Base-by-base conservation (phyloP, 305 asterid species). In the Ajuga reptans region DNA sequence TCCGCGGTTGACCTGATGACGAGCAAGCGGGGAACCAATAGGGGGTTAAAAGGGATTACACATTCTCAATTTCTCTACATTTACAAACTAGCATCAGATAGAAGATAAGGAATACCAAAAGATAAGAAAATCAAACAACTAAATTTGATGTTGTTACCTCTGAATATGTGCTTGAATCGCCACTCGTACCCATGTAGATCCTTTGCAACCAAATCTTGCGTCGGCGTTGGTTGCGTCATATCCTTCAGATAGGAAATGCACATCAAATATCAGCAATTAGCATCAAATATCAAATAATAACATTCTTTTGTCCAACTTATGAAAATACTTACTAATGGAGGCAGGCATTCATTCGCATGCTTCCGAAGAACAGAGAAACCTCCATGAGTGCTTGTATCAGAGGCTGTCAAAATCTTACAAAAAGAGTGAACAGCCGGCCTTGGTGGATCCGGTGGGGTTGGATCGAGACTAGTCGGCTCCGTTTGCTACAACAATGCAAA, bases 351-450 rank as follows among this genome's bases (percentile, higher is more conserved):
- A 55, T 81, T 91, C 21, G 96, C 97, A 54, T 91, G 97, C 68
- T 84, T 91, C 24, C 97, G 89, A 50, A 87, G 95, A 57, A 91
- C 92, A 21, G 97, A 91, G 83, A 89, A 91, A 9, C 97, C 97
- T 54, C 97, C 97, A 71, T 91, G 97, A 0, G 96, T 91, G 77
- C 97, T 91, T 4, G 96, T 91, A 77, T 91, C 97, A 37, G 97
- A 91, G 39, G 96, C 97, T 0, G 97, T 91, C 72, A 91, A 78
- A 69, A 87, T 83, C 85, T 91, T 91, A 67, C 88, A 85, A 74
- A 89, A 89, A 0, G 91, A 83, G 52, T 76, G 87, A 50, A 89
- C 79, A 6, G 33, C 62, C 46, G 29, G 76, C 78, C 77, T 85
- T 39, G 90, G 95, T 59, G 80, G 84, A 54, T 83, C 85, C 15